Evolutionary conservation across 768 basidiomycete genomes (phyloP), one percentile per base, ranked within the genome.

Genomic region (Tubosaeta sp.): DNA sequence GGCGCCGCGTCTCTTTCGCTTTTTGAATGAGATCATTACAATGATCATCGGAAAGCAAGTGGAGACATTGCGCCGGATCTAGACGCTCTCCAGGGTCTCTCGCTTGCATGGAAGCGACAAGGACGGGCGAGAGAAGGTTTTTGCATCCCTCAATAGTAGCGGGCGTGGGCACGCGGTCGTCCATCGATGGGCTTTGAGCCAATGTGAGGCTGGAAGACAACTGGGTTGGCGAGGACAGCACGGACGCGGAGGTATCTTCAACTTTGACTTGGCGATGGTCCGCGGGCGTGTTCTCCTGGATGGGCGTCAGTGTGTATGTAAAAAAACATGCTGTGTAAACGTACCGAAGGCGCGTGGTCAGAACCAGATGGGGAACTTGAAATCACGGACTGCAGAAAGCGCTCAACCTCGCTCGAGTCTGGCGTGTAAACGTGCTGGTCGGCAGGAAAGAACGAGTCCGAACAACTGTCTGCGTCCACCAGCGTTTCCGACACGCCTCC

Each of bases 31-130:
- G 54, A 14, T 16, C 11, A 31, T 11, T 46, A 54, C 66, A 67
- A 21, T 35, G 52, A 52, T 65, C 59, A 25, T 69, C 67, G 22
- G 66, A 61, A 38, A 67, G 62, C 47, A 69, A 48, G 27, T n/a
- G 43, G 38, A 44, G 49, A 31, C 59, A 69, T 48, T 59, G 55
- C 46, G 57, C 54, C 39, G 48, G n/a, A 18, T 58, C 55, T 48
- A 55, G 39, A 46, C 16, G 31, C 24, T 25, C 55, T n/a, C 16
- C 47, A 40, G 59, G 19, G 35, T 54, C 55, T 53, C 47, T 63
- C 50, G 53, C 49, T 30, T 49, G 54, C 11, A 53, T 55, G 9
- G 53, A 47, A 36, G 61, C 53, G 29, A 54, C 36, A 18, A 69
- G 46, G 35, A 63, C 59, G 25, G 66, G 66, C n/a, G 44, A 42